Evolutionary conservation across 2,329 filamentous ascomycete genomes (phyloP), one percentile per base, ranked within the genome.

Genomic region (Tolypocladium tropicale): DNA sequence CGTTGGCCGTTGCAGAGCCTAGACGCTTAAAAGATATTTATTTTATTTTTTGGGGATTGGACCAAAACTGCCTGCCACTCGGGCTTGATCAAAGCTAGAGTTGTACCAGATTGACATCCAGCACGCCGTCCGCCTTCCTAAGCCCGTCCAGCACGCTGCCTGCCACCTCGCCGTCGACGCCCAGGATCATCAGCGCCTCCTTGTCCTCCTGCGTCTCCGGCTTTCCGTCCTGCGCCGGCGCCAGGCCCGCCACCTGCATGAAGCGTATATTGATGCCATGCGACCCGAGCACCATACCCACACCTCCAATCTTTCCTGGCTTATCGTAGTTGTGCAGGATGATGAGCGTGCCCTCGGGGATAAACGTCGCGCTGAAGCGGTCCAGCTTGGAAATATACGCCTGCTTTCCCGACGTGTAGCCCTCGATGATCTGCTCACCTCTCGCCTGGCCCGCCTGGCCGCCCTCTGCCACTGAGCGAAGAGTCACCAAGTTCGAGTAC

Each of bases 101-200:
- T 59, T 65, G 71, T 21, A 84, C 75, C 59, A 83, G 61, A 59
- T 77, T 81, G 51, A 83, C 80, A 61, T 81, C 69, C 57, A 84
- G 65, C 49, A 84, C 80, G 6, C 81, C 81, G 60, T 81, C 76
- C 0, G 76, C 72, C 53, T 67, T 71, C 30, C 70, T 70, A 63
- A 84, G 64, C 23, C 77, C 78, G 6, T 73, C 71, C 49, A 82
- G 61, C 6, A 83, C 75, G 36, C 82, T 78, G 55, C 78, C 78
- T 0, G 78, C 79, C 21, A 91, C 83, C 4, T 78, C 76, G 2
- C 82, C 80, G 64, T 88, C 84, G 11, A 93, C 83, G 1, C 89
- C 87, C 53, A 93, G 63, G 63, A 93, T 92, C 89, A 93, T 93
- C 61, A 93, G 71, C 11, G 89, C 89, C 71, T 93, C 89, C 48